A percentile compares a stretch with the other conserved stretches of the same genome.
These are phyloP conservation scores for Penicillium brevicompactum DNA, from an alignment of 2,329 filamentous ascomycete genomes.

Conservation along the genomic window DNA sequence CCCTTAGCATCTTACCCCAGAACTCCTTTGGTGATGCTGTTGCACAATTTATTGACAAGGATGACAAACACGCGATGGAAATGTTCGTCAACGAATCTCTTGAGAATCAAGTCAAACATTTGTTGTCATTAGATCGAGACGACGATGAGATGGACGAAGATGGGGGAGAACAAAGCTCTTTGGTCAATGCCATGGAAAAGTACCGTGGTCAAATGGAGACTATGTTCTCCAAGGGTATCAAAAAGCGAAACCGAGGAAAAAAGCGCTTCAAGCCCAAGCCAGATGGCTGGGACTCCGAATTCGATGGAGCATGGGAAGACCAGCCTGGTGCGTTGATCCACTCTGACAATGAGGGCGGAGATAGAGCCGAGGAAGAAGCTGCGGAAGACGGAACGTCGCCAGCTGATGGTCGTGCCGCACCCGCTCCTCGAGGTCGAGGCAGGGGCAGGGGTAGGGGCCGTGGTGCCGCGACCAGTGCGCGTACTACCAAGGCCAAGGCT, in stretches of 20 bases:
- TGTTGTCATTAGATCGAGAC: slow-evolving; percentile 67
- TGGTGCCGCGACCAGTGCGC: slow-evolving; percentile 43
- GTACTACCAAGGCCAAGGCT: slow-evolving; percentile 33
- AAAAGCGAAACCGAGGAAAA: slow-evolving; percentile 55
- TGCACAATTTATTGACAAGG: slow-evolving; percentile 88
- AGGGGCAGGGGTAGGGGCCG: slow-evolving; percentile 48
- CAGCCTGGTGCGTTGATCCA: slow-evolving; percentile 67
- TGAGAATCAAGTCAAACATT: slow-evolving; percentile 68
- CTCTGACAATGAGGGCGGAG: slow-evolving; percentile 54
- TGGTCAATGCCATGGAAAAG: slow-evolving; percentile 73
- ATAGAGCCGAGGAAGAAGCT: slow-evolving; percentile 48
- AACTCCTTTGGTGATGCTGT: slow-evolving; percentile 93
- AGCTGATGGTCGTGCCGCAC: slow-evolving; percentile 33
- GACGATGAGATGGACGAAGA: slow-evolving; percentile 72
- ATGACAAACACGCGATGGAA: slow-evolving; percentile 91
- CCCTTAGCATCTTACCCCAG: slow-evolving; percentile 88
- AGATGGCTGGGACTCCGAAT: slow-evolving; percentile 81
- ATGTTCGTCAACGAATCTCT: slow-evolving; percentile 74
- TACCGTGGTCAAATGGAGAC: slow-evolving; percentile 71
- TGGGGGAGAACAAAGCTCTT: slow-evolving; percentile 66
- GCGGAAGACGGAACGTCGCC: slow-evolving; percentile 49
- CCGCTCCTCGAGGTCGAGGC: slow-evolving; percentile 51
- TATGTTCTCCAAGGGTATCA: slow-evolving; percentile 66
- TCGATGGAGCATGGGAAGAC: slow-evolving; percentile 84
- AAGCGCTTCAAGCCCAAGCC: slow-evolving; percentile 74